Base-by-base conservation (phyloP, 225 moss, liverwort and hornwort genomes). In the Takakia lepidozioides region DNA sequence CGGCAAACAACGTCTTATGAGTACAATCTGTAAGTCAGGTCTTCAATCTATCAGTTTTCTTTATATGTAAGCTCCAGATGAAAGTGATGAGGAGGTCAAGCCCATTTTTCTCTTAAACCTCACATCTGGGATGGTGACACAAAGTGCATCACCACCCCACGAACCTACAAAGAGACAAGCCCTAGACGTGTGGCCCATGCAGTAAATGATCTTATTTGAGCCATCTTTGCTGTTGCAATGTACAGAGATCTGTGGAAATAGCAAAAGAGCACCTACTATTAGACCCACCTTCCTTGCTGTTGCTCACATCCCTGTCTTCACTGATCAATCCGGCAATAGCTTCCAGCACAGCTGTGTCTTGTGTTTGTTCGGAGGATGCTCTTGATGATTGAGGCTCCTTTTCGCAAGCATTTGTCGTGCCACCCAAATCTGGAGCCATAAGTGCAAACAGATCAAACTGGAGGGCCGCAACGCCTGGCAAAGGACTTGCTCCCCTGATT, bases 401-500 rank as follows among this genome's bases (percentile, higher is more conserved):
- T 27, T 43, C 42, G 20, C 55, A 39, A 39, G 17, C 5, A 10
- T 5, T 34, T 39, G 55, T 20, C 17, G 27, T 18, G 25, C 38
- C 41, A 40, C 42, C 55, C 25, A 55, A 29, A 43, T 24, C 42
- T 25, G 55, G 13, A 25, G 55, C 55, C 55, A 55, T 55, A 24
- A 55, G 27, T 26, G 55, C 27, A 19, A 41, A 39, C 24, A 55
- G 42, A 28, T 55, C 55, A 55, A 55, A 55, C 42, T 55, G 55
- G 3, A 55, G 38, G 27, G 55, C 41, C 26, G 40, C 55, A 23
- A 55, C 55, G 14, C 55, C 55, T 18, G 55, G 55, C 55, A 55
- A 25, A 13, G 55, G 55, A 55, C 26, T 23, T 40, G 55, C 55
- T 10, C 55, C 42, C 7, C 42, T n/a, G 11, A 55, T 55, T 14